These are phyloP conservation scores for Chaetomium tenue DNA, from an alignment of 495 filamentous ascomycete genomes.

Conservation along the genomic window DNA sequence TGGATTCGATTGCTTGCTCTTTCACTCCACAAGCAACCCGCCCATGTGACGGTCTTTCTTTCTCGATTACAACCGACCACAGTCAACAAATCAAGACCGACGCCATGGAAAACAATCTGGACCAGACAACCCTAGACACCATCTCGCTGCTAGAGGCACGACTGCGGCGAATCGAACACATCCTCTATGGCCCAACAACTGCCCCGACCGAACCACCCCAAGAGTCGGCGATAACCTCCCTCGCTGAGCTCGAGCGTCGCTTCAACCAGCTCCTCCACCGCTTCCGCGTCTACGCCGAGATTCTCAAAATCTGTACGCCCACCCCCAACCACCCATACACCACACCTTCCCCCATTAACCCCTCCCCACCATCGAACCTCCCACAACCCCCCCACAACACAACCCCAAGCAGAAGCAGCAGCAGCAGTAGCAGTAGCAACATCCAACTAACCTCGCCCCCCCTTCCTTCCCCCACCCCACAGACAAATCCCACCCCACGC, in stretches of 20 bases:
- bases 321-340: not conserved
- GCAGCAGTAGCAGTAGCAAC: too few species aligned
- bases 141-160: constrained; percentile 76
- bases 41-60: not conserved
- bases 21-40: not conserved
- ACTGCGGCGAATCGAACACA: constrained; percentile 69
- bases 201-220: constrained; percentile 41
- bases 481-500: constrained; percentile 49
- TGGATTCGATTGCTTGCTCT: not conserved
- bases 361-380: too few species aligned
- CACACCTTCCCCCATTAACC: too few species aligned
- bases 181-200: constrained; percentile 58
- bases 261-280: constrained; percentile 41
- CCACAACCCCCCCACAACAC: too few species aligned
- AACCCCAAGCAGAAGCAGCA: too few species aligned
- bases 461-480: not conserved
- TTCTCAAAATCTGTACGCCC: constrained; percentile 51
- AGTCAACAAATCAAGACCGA: constrained; percentile 18
- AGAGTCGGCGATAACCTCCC: constrained; percentile 49
- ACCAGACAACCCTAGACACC: constrained; percentile 58
- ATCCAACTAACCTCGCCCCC: too few species aligned
- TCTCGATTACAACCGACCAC: not conserved
- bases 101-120: constrained; percentile 49
- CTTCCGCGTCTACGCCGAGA: constrained; percentile 47
- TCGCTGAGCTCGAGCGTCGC: constrained; percentile 63